Evolutionary conservation across 2,329 filamentous ascomycete genomes (phyloP).

Genomic region (Exophiala viscosa): DNA sequence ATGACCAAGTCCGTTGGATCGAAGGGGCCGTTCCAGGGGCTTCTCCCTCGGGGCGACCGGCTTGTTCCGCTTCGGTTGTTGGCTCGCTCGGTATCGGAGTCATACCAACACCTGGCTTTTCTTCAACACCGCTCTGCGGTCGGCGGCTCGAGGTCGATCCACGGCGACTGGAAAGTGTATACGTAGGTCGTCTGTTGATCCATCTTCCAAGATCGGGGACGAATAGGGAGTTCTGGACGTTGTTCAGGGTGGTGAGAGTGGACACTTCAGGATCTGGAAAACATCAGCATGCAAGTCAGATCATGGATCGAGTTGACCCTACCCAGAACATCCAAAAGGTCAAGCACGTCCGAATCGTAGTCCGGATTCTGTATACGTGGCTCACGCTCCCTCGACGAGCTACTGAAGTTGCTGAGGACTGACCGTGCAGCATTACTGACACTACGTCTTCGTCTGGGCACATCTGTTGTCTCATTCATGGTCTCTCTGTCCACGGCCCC

Average conservation of each 20-base stretch:
- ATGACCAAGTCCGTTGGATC: conserved; percentile 23
- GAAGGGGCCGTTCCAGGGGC: conserved; percentile 3
- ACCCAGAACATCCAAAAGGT: conserved; percentile 67
- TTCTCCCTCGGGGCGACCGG: conserved; percentile 9
- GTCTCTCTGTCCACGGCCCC: conserved; percentile 14
- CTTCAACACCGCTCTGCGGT: conserved; percentile 5
- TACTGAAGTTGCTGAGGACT: conserved; percentile 23
- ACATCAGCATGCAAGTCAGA: conserved; percentile 28
- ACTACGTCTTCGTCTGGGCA: conserved; percentile 16
- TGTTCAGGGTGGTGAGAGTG: conserved; percentile 77
- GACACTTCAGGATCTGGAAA: conserved; percentile 73
- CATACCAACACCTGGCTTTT: conserved; percentile 40
- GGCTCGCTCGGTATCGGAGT: conserved; percentile 37
- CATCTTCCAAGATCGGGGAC: conserved; percentile 73
- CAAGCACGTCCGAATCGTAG: conserved; percentile 61
- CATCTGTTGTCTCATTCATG: conserved; percentile 18
- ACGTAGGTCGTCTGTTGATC: conserved; percentile 74
- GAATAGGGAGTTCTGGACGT: conserved; percentile 86
- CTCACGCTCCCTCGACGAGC: conserved; percentile 14
- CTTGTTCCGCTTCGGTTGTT: conserved; percentile 33
- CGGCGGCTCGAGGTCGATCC: conserved; percentile 10
- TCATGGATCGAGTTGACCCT: conserved; percentile 36
- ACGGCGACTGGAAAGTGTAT: conserved; percentile 51
- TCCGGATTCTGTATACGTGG: conserved; percentile 35
- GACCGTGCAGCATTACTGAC: conserved; percentile 27